Evolutionary conservation across 352 stramenopile species (phyloP), one percentile per base, ranked within the genome.

Genomic region (Elongisporangium prolatum): DNA sequence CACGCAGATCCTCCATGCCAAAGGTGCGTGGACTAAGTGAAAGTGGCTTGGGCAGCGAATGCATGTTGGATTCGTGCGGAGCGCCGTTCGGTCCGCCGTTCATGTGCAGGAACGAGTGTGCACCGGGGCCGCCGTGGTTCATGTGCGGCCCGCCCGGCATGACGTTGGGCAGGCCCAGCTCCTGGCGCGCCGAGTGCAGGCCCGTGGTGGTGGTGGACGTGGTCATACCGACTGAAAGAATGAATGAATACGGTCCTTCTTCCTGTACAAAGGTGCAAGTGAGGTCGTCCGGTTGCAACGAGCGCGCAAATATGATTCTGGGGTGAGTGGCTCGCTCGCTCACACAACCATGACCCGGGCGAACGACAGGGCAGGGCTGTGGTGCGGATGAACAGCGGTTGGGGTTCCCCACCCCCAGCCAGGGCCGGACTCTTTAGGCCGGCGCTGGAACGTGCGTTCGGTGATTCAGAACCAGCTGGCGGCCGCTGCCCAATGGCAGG

Each of bases 1-100:
- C 82, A 50, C 82, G 82, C 56, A 93, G 60, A 56, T 93, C 84
- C 57, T 93, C 84, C 84, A 93, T 93, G 34, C 82, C 82, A 50
- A 93, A 91, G 3, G 78, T 91, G 18, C 84, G 75, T 47, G 84
- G 84, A 28, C 78, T 90, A 28, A 93, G 80, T 50, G 76, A 82
- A 28, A 93, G 80, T 16, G 84, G 78, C 68, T 91, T 91, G 18
- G 80, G 73, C 17, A 89, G 65, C 52, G 59, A 37, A 49, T 71
- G 57, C 22, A 60, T 47, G 28, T 59, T 53, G 50, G 48, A 55
- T 50, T 68, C 44, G 49, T 71, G 61, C 17, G 34, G 34, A 2
- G 34, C 34, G 11, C 34, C 34, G 34, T 44, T 44, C 1, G 34
- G 34, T 21, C 61, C 61, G 11, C 21, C 61, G 55, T 75, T 65